Evolutionary conservation across 352 stramenopile species (phyloP), one percentile per base, ranked within the genome.

Genomic region (Pythium pectinolyticum): DNA sequence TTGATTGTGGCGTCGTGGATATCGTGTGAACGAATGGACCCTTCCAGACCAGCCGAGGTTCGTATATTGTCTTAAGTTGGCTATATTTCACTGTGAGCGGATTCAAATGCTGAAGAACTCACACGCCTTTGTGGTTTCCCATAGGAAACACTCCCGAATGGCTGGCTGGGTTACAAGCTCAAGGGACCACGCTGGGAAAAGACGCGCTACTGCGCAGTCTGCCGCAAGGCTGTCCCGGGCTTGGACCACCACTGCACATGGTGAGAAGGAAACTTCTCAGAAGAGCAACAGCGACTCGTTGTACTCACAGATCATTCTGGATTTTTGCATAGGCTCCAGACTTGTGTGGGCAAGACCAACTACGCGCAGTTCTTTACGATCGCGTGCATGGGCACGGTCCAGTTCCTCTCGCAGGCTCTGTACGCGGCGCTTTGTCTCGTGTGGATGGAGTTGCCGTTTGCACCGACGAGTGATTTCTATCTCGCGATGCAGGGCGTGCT

Each of bases 331-430:
- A 89, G 80, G 86, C 72, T 95, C 12, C 84, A 95, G 61, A 95
- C 84, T 5, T 95, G 86, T 50, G 83, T 95, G 24, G 86, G 84
- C 39, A 82, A 83, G 58, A 66, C 73, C 37, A 95, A 95, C 53
- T 95, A 95, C 49, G 83, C 73, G n/a, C 84, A 94, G 49, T 95
- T 95, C 60, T 94, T 94, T 63, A 92, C 80, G 22, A 84, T 95
- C 56, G 86, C 86, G 0, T 78, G 77, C 58, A 84, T 78, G 30
- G 81, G 79, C 15, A 79, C 75, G 2, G 20, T 90, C 22, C 83
- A 94, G 54, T 92, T 92, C 47, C 52, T 90, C 22, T 57, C 80
- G 35, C 85, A 94, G 43, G 73, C 78, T 8, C 39, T 79, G 20
- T 92, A 83, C 48, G 70, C 75, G 14, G 66, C 61, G 14, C 37